phyloP scores from a whole-genome alignment of 2,329 filamentous ascomycete species.

The Phialocephala subalpina region DNA sequence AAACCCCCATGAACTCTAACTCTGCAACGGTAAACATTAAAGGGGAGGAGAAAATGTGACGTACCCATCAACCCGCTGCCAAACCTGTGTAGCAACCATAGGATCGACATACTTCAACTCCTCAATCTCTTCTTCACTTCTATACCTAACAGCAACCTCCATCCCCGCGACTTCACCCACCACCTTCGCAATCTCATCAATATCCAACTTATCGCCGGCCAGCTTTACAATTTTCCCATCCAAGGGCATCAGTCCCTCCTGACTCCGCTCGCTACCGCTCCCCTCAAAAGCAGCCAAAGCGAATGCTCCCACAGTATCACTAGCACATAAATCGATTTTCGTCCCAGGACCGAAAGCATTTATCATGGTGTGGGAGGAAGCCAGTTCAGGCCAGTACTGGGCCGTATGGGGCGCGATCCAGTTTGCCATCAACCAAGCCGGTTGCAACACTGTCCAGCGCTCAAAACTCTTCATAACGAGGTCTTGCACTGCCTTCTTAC shows the following conservation, averaged over 20 bases:
- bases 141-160: slow-evolving; percentile 10
- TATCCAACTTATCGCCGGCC: not conserved
- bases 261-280: no score
- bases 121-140: slow-evolving; percentile 13
- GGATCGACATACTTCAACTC: not conserved
- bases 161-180: slow-evolving; percentile 16
- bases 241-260: not conserved
- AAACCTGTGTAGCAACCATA: slow-evolving; percentile 15
- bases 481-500: slow-evolving; percentile 12
- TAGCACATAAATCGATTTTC: not conserved
- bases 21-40: no score
- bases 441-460: slow-evolving; percentile 21
- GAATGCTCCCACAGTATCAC: slow-evolving; percentile 18
- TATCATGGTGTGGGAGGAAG: not conserved
- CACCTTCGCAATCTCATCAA: not conserved
- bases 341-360: slow-evolving; percentile 5
- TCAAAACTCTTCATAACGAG: slow-evolving; percentile 10
- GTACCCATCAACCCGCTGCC: slow-evolving; percentile 11
- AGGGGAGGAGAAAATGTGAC: no score
- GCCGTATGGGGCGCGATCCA: not conserved
- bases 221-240: not conserved
- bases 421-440: slow-evolving; percentile 15
- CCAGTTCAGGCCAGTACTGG: not conserved
- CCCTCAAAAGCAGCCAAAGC: slow-evolving; percentile 10
- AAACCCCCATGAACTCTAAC: no score